Percentiles rank a stretch among this genome's conserved stretches.
These are phyloP conservation scores for Hypomyces perniciosus DNA, from an alignment of 2,329 filamentous ascomycete species.

Conservation along the genomic window DNA sequence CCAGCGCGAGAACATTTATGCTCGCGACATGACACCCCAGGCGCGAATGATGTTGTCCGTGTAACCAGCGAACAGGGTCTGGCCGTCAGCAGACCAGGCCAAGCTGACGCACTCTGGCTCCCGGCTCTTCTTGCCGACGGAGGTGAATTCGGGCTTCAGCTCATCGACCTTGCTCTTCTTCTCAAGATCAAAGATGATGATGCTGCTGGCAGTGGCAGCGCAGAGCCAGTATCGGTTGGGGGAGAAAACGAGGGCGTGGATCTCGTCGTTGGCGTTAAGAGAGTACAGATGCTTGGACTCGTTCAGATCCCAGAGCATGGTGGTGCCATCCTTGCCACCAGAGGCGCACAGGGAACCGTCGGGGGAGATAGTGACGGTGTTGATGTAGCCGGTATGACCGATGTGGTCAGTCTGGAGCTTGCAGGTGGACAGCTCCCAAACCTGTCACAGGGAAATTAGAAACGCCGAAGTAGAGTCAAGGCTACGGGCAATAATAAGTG, in stretches of 20 bases:
- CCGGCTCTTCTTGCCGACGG: conserved; percentile 97
- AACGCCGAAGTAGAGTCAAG: background rate
- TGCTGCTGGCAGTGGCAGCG: conserved; percentile 92
- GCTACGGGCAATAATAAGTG: background rate
- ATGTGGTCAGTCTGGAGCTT: conserved; percentile 99
- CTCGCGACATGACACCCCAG: conserved; percentile 95
- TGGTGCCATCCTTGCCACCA: conserved; percentile 99
- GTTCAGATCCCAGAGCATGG: conserved; percentile 99
- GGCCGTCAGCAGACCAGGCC: conserved; percentile 96
- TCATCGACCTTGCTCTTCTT: conserved; percentile 99
- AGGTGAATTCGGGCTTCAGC: conserved; percentile 97
- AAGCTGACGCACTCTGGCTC: conserved; percentile 97
- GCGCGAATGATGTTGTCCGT: conserved; percentile 99
- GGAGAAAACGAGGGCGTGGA: conserved; percentile 99
- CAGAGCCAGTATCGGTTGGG: conserved; percentile 99
- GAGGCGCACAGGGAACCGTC: conserved; percentile 98
- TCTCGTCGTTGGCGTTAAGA: conserved; percentile 98
- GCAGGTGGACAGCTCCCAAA: conserved; percentile 99
- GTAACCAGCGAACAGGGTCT: conserved; percentile 99
- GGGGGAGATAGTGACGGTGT: conserved; percentile 99
- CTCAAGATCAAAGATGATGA: conserved; percentile 99
- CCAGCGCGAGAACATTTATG: conserved; percentile 43
- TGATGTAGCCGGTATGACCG: conserved; percentile 99
- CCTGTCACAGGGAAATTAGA: conserved; percentile 46
- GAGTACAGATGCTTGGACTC: conserved; percentile 99